Conservation (phyloP, 331 rosid genomes). For the Rhamnella rubrinervis region DNA sequence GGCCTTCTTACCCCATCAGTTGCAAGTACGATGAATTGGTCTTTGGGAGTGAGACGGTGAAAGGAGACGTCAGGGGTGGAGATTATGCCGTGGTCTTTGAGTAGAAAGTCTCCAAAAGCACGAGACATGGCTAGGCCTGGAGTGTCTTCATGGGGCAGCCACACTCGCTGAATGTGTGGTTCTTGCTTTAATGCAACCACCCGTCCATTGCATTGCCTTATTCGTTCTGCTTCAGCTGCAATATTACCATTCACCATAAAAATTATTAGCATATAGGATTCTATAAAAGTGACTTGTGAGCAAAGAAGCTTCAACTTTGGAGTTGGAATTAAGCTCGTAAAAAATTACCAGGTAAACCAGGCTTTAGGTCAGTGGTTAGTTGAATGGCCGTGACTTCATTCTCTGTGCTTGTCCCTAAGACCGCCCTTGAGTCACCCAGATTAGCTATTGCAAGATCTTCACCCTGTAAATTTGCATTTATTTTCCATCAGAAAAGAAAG, state of each 20-base stretch:
- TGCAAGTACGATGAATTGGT: constrained; percentile 70
- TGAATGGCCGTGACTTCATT: constrained; percentile 45
- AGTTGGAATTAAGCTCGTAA: background rate
- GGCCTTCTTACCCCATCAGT: constrained; percentile 58
- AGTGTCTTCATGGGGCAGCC: constrained; percentile 52
- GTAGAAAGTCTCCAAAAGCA: constrained; percentile 70
- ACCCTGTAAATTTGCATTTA: constrained; percentile 34
- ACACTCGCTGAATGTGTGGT: constrained; percentile 61
- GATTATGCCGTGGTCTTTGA: constrained; percentile 65
- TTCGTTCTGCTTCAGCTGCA: constrained; percentile 59
- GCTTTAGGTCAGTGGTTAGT: constrained; percentile 70
- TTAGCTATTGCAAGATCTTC: constrained; percentile 60
- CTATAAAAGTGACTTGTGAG: too few species aligned
- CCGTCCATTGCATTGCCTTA: constrained; percentile 51
- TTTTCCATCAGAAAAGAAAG: constrained; percentile 1
- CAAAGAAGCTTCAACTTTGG: too few species aligned
- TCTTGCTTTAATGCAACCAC: constrained; percentile 60
- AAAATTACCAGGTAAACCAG: constrained; percentile 61
- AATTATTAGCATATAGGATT: too few species aligned
- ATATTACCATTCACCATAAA: background rate
- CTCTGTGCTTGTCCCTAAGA: constrained; percentile 51
- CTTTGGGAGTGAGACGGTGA: constrained; percentile 41
- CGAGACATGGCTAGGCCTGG: constrained; percentile 88
- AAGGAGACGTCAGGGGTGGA: constrained; percentile 52
- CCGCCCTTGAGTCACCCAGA: constrained; percentile 78